phyloP scores from a whole-genome alignment of 306 rosid species.

The Begonia fuchsioides region DNA sequence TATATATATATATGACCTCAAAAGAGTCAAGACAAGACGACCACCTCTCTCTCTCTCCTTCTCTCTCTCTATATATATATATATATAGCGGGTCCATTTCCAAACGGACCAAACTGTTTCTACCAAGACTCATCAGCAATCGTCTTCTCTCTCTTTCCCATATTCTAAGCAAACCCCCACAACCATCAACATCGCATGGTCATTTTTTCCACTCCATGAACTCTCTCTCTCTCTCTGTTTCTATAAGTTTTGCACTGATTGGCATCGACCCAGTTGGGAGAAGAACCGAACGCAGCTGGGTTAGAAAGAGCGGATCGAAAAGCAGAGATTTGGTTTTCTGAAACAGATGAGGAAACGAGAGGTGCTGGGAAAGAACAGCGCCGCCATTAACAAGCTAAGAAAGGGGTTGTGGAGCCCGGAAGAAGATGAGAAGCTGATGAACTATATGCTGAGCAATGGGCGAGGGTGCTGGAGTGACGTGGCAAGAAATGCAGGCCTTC shows the following conservation, averaged over 20 bases:
- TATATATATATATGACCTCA: no score
- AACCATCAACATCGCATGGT: constrained; percentile 50
- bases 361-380: constrained; percentile 11
- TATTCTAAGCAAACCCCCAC: constrained; percentile 96
- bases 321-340: not conserved
- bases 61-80: no score
- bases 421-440: constrained; percentile 77
- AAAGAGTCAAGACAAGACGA: no score
- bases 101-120: constrained; percentile 62
- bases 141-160: constrained; percentile 43
- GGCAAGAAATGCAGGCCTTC: constrained; percentile 77
- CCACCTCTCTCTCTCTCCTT: constrained; percentile 18
- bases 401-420: constrained; percentile 95
- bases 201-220: constrained; percentile 54
- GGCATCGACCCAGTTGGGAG: constrained; percentile 39
- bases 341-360: constrained; percentile 70
- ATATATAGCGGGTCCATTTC: constrained; percentile 52
- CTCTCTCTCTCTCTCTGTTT: constrained; percentile 20
- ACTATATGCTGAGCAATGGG: constrained; percentile 64
- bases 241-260: constrained; percentile 31
- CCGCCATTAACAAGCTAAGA: constrained; percentile 31
- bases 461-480: constrained; percentile 95
- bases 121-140: constrained; percentile 88
- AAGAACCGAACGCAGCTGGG: not conserved
- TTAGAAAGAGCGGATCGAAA: constrained; percentile 2